A percentile compares a stretch with the other conserved stretches of the same genome.
These are phyloP conservation scores for Plasmodium cynomolgi DNA, from an alignment of 169 alveolate species.

Conservation along the genomic window DNA sequence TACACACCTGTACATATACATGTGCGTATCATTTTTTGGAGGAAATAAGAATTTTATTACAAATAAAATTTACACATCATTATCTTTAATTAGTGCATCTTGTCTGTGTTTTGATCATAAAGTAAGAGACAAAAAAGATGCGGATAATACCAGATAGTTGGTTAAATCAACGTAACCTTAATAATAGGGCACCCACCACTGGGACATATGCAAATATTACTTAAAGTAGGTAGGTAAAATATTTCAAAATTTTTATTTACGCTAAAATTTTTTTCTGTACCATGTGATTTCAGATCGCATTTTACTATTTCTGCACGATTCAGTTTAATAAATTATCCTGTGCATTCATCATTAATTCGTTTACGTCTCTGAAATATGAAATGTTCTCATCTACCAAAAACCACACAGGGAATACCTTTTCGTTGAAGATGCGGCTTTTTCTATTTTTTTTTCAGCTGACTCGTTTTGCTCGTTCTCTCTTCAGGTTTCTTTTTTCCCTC, in stretches of 20 bases:
- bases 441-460: background rate
- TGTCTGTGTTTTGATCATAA: background rate
- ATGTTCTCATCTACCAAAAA: background rate
- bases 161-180: background rate
- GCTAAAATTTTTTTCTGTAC: no score
- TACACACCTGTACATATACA: background rate
- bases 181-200: background rate
- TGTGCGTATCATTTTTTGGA: background rate
- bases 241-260: no score
- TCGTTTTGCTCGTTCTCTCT: background rate
- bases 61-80: background rate
- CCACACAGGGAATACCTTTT: background rate
- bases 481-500: background rate
- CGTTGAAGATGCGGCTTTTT: background rate
- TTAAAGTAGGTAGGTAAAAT: no score
- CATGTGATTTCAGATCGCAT: background rate
- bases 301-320: background rate
- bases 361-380: background rate
- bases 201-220: background rate
- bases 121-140: background rate
- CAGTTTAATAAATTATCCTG: background rate
- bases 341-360: background rate
- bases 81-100: constrained; percentile 1
- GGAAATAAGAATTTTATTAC: background rate
- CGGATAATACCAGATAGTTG: background rate